Evolutionary conservation across 352 stramenopile genomes (phyloP).

Genomic region (Blastocystis sp.): DNA sequence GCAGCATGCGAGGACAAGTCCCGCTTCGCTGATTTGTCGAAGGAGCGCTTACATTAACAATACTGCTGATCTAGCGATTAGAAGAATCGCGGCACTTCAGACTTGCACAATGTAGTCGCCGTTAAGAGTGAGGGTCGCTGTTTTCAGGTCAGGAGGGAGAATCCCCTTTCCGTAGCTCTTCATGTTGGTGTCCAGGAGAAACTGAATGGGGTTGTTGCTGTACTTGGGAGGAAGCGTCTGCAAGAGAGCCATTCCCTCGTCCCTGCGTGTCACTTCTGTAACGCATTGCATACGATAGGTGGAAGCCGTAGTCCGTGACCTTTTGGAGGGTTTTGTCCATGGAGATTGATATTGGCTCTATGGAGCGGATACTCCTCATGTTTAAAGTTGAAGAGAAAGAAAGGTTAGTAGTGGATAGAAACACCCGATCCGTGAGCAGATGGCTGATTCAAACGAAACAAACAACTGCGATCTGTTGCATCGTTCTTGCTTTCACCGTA

Average conservation of each 20-base stretch:
- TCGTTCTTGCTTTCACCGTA: too few species aligned
- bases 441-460: too few species aligned
- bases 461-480: too few species aligned
- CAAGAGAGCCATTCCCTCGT: not conserved
- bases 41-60: constrained; percentile 46
- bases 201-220: not conserved
- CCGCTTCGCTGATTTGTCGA: constrained; percentile 39
- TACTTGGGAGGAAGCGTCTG: not conserved
- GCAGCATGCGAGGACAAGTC: constrained; percentile 21
- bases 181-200: constrained; percentile 46
- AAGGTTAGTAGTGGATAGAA: too few species aligned
- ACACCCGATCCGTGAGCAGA: too few species aligned
- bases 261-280: not conserved
- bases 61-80: constrained; percentile 11
- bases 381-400: too few species aligned
- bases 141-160: constrained; percentile 11
- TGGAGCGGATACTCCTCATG: too few species aligned
- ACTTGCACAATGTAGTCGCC: constrained; percentile 35
- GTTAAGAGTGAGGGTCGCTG: not conserved
- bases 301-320: not conserved
- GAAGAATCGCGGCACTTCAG: not conserved
- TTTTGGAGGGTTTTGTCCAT: too few species aligned
- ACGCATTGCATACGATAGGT: not conserved
- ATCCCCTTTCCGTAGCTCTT: constrained; percentile 18
- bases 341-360: too few species aligned